Evolutionary conservation across 2,329 filamentous ascomycete species (phyloP), one percentile per base, ranked within the genome.

Genomic region (Colletotrichum agaves): DNA sequence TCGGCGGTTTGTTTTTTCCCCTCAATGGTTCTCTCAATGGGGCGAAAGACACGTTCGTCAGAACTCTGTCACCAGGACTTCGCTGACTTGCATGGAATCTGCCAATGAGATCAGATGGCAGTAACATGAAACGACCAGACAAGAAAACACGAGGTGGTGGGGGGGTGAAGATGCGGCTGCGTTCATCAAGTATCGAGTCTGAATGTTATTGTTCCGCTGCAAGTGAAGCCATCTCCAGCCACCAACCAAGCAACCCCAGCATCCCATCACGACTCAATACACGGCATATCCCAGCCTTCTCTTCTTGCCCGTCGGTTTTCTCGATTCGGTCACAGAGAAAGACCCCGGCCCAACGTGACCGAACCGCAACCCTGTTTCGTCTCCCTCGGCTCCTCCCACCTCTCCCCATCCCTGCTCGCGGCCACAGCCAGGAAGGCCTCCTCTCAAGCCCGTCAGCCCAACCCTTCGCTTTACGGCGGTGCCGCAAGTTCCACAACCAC

Each of bases 161-260:
- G 57, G 49, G 49, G 41, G 53, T 47, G 49, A 41, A 43, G 33
- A 61, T 27, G 6, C 27, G 27, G 27, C 27, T 27, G 13, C 15
- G 23, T 49, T n/a, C 52, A n/a, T 61, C 12, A 12, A 21, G 49
- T 49, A 11, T 49, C 21, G 46, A 49, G 15, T 31, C 15, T 23
- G 10, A 15, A 41, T 33, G 1, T 5, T 5, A 12, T 19, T 19
- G 19, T 10, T 35, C 15, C 15, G 56, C 33, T 46, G 60, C 35
- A 35, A 64, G 60, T 67, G 64, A 67, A 35, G 64, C 61, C 53
- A 64, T 64, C 47, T 61, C 64, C 64, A 67, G 64, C 64, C 64
- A 67, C 64, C 35, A 19, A 5, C 37, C 15, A 39, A 52, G n/a
- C n/a, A n/a, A 27, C 12, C 10, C n/a, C 31, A 21, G n/a, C 23